Evolutionary conservation across 2,329 filamentous ascomycete genomes (phyloP).

Genomic region (Raffaelea deltoideospora): DNA sequence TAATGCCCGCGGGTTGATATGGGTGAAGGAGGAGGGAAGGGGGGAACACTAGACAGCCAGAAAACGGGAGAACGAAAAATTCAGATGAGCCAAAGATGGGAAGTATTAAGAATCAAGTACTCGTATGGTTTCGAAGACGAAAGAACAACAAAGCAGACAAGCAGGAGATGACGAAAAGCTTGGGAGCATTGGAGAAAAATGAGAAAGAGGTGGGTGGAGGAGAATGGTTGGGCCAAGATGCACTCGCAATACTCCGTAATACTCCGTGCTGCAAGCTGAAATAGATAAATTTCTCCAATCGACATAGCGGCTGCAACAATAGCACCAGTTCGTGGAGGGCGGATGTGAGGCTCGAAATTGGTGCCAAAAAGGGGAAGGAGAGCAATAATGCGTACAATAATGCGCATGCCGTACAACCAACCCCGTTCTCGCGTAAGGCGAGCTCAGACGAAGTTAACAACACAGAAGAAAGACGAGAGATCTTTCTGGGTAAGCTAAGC

Average conservation of each 20-base stretch:
- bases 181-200: neutral
- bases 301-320: slow-evolving; percentile 3
- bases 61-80: neutral
- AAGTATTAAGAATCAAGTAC: neutral
- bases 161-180: neutral
- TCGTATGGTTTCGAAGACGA: neutral
- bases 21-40: neutral
- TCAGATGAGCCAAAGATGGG: neutral
- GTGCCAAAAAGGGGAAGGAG: slow-evolving; percentile 47
- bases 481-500: too few species aligned
- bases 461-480: too few species aligned
- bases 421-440: too few species aligned
- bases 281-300: slow-evolving; percentile 3
- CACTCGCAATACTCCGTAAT: too few species aligned
- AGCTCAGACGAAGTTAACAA: too few species aligned
- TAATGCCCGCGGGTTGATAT: slow-evolving; percentile 5
- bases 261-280: too few species aligned
- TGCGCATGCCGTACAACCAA: too few species aligned
- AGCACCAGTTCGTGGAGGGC: neutral
- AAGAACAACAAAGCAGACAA: neutral
- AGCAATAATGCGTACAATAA: too few species aligned
- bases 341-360: slow-evolving; percentile 1
- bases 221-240: slow-evolving; percentile 3
- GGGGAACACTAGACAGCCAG: neutral
- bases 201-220: neutral